Evolutionary conservation across 2,329 filamentous ascomycete genomes (phyloP).

Genomic region (Phialemonium atrogriseum): DNA sequence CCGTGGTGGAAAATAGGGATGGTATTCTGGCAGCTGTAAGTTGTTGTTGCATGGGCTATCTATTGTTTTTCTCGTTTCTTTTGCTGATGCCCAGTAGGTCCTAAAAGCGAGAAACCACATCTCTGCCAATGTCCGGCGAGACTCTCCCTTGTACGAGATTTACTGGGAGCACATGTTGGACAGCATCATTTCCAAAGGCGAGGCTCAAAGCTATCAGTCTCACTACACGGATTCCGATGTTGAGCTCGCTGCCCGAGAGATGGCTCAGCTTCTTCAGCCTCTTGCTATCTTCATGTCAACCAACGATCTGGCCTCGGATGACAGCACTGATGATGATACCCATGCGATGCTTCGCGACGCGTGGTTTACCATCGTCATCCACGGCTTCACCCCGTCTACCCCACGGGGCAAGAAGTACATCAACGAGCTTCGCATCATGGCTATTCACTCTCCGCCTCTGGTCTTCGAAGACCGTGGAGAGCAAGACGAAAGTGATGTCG

Average conservation of each 20-base stretch:
- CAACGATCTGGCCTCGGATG: constrained; percentile 45
- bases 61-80: background rate
- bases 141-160: constrained; percentile 70
- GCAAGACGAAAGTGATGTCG: constrained; percentile 90
- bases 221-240: constrained; percentile 70
- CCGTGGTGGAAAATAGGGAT: constrained; percentile 59
- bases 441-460: constrained; percentile 77
- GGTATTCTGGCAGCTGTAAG: constrained; percentile 64
- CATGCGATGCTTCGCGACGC: constrained; percentile 75
- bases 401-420: constrained; percentile 64
- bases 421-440: constrained; percentile 73
- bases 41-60: constrained; percentile 7
- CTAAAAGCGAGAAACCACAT: constrained; percentile 73
- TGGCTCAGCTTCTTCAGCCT: constrained; percentile 78
- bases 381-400: constrained; percentile 75
- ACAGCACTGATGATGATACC: constrained; percentile 55
- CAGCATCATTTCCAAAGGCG: constrained; percentile 81
- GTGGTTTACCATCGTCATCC: constrained; percentile 97
- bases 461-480: constrained; percentile 85
- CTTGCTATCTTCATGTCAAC: constrained; percentile 75
- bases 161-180: constrained; percentile 82
- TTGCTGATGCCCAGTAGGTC: constrained; percentile 40
- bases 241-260: constrained; percentile 76
- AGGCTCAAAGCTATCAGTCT: constrained; percentile 58
- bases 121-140: constrained; percentile 57